These are phyloP conservation scores for Eutrema yunnanense DNA, from an alignment of 345 rosid species.

Conservation along the genomic window DNA sequence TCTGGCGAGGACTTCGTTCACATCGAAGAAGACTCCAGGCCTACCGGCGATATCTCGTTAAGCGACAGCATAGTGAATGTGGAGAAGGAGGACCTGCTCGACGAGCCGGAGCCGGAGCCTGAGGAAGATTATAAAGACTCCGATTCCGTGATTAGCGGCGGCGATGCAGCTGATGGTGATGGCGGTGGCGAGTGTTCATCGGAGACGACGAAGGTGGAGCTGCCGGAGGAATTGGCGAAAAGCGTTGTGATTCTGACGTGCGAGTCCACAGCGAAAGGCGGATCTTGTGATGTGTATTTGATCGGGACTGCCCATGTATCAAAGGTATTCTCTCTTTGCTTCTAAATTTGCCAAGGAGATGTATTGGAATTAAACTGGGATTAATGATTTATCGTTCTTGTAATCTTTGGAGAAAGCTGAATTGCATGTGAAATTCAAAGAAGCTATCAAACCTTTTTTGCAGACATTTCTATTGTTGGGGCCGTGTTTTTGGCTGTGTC, in stretches of 20 bases:
- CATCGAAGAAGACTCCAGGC: slow-evolving; percentile 66
- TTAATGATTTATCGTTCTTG: neutral
- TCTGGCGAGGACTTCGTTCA: slow-evolving; percentile 67
- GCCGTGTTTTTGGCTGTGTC: neutral
- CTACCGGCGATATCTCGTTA: slow-evolving; percentile 36
- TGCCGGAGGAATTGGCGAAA: slow-evolving; percentile 70
- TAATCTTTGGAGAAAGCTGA: neutral
- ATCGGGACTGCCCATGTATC: slow-evolving; percentile 96
- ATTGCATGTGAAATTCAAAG: slow-evolving; percentile 4
- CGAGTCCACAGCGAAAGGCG: slow-evolving; percentile 62
- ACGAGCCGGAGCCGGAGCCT: neutral
- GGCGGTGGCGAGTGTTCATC: slow-evolving; percentile 13
- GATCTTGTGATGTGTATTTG: slow-evolving; percentile 76
- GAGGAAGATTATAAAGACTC: slow-evolving; percentile 15
- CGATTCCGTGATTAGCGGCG: slow-evolving; percentile 10
- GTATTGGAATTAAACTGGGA: neutral
- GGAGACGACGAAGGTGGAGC: slow-evolving; percentile 33
- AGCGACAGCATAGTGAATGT: slow-evolving; percentile 81
- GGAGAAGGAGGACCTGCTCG: slow-evolving; percentile 37
- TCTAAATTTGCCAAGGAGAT: neutral
- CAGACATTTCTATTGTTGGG: neutral
- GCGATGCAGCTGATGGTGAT: neutral
- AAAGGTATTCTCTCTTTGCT: slow-evolving; percentile 40
- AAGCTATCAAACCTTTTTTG: neutral
- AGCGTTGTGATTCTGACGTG: slow-evolving; percentile 67